Evolutionary conservation across 768 basidiomycete species (phyloP), one percentile per base, ranked within the genome.

Genomic region (Leccinum barrowsii): DNA sequence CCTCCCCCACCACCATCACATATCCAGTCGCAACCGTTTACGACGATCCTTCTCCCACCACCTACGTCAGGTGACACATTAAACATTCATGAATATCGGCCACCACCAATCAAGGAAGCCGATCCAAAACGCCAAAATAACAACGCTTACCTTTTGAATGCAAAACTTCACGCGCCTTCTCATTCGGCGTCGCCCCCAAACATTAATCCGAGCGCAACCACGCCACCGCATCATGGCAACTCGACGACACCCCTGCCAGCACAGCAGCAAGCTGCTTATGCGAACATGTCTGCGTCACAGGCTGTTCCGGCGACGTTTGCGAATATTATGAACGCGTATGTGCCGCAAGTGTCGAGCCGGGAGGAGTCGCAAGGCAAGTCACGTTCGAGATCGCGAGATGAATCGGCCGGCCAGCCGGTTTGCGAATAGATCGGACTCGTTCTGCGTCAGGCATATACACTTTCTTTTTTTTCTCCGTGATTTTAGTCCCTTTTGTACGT

Each of bases 261-360:
- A 34, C 66, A 57, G 7, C 65, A 63, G 19, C 73, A 73, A 35
- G 53, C 58, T 10, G 59, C 61, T 12, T 67, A 73, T 51, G 51
- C 17, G 22, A 67, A 57, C 37, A 30, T 56, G 32, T 53, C 63
- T 2, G 57, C 64, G 51, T 57, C 70, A 26, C 71, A 69, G 21
- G 63, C 75, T 0, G 74, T 81, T 8, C 79, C 83, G 2, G 74
- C 84, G 26, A 80, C 85, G 54, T 82, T 87, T 67, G 87, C 85
- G 34, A 84, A 80, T 59, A 86, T 89, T 61, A 84, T 89, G 85
- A 82, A 85, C 63, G 85, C 85, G n/a, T 87, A 86, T 68, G 78
- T 84, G 8, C 68, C 74, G 1, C 69, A 71, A 30, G 60, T 64
- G 17, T 60, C 67, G 19, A 57, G 37, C 11, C 67, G 63, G 17